phyloP scores from a whole-genome alignment of 306 rosid genomes.

The Acacia crassicarpa region DNA sequence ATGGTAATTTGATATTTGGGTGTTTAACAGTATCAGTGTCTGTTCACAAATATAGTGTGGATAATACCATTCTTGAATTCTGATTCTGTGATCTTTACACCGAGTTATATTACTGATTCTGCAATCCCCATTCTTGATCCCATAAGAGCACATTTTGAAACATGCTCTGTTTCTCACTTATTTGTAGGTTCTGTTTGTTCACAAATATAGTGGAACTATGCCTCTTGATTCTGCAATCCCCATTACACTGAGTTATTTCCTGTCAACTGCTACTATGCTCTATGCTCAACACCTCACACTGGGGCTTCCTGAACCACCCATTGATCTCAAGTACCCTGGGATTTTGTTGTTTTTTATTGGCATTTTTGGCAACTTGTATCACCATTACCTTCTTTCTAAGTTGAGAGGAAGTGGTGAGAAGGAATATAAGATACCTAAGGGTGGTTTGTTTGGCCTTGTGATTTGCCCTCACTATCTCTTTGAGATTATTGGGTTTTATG shows the following conservation, averaged over 20 bases:
- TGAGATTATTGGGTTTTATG: constrained; percentile 59
- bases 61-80: background rate
- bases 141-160: background rate
- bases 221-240: constrained; percentile 41
- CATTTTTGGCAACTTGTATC: constrained; percentile 75
- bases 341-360: constrained; percentile 56
- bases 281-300: constrained; percentile 61
- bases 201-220: constrained; percentile 75
- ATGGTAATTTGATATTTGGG: too few species aligned
- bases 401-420: constrained; percentile 59
- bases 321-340: constrained; percentile 56
- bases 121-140: background rate
- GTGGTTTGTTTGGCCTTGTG: constrained; percentile 71
- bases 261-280: constrained; percentile 44
- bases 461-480: constrained; percentile 85
- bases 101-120: background rate
- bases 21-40: background rate
- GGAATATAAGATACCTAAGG: constrained; percentile 75
- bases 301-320: constrained; percentile 56
- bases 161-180: background rate
- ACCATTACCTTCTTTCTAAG: constrained; percentile 67
- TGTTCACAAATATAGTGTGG: background rate
- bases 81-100: background rate
- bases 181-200: constrained; percentile 67
- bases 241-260: constrained; percentile 56